Evolutionary conservation across 2,329 filamentous ascomycete species (phyloP).

Genomic region (Fusarium phyllophilum): DNA sequence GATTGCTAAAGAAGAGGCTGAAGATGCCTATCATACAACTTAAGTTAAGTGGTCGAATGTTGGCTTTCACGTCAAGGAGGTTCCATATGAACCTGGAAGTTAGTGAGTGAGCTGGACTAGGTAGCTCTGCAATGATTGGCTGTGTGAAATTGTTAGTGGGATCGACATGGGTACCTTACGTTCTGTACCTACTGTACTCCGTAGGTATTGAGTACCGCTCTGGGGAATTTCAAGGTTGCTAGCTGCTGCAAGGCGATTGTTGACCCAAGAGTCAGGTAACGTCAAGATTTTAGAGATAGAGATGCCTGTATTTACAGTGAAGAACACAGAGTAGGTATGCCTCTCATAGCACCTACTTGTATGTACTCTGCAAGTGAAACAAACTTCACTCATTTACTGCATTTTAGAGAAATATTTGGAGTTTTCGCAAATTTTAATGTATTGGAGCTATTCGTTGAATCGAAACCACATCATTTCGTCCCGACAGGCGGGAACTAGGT

Average conservation of each 20-base stretch:
- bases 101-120: slow-evolving; percentile 12
- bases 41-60: background rate
- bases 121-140: slow-evolving; percentile 22
- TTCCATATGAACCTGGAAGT: background rate
- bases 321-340: background rate
- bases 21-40: slow-evolving; percentile 14
- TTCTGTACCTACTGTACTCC: too few species aligned
- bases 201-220: background rate
- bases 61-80: slow-evolving; percentile 21
- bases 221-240: slow-evolving; percentile 14
- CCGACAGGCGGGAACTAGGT: slow-evolving; percentile 9
- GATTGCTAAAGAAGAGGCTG: background rate
- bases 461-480: background rate
- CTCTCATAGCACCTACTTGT: background rate
- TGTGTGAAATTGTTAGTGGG: slow-evolving; percentile 27
- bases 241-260: background rate
- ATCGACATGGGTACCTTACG: slow-evolving; percentile 5
- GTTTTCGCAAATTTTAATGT: background rate
- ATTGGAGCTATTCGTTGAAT: background rate
- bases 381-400: background rate
- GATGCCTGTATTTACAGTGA: background rate
- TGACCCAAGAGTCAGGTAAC: background rate
- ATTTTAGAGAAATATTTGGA: background rate
- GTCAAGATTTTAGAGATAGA: background rate
- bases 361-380: background rate